phyloP scores from a whole-genome alignment of 441 rosid genomes.

The Euphorbia schlechtendalii region DNA sequence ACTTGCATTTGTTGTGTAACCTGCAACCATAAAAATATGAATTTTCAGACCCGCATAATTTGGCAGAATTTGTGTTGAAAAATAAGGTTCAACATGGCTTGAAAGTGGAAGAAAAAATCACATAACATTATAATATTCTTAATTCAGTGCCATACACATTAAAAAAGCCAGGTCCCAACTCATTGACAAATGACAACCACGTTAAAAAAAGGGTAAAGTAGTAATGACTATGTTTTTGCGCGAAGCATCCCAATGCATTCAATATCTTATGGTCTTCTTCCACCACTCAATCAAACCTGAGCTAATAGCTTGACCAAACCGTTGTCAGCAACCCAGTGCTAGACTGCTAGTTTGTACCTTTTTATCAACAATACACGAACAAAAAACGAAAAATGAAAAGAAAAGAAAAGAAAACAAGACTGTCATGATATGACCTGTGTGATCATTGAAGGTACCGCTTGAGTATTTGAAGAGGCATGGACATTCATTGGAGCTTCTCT shows the following conservation, averaged over 20 bases:
- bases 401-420: neutral
- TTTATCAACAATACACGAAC: neutral
- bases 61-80: too few species aligned
- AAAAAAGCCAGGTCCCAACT: neutral
- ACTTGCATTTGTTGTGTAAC: conserved; percentile 91
- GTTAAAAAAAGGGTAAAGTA: too few species aligned
- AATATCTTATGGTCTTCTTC: neutral
- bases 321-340: conserved; percentile 8
- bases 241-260: neutral
- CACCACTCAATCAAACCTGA: neutral
- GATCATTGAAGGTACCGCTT: conserved; percentile 75
- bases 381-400: neutral
- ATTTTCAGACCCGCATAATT: neutral
- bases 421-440: conserved; percentile 52
- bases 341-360: too few species aligned
- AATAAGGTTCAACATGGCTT: neutral
- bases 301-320: too few species aligned
- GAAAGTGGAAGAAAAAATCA: neutral
- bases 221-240: neutral
- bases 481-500: conserved; percentile 72
- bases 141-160: neutral
- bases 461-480: conserved; percentile 56
- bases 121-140: neutral
- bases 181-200: too few species aligned
- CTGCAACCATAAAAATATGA: conserved; percentile 30